A percentile compares a stretch with the other conserved stretches of the same genome.
These are phyloP conservation scores for Eragrostis nindensis DNA, from an alignment of 176 grass and related monocot species.

Conservation along the genomic window DNA sequence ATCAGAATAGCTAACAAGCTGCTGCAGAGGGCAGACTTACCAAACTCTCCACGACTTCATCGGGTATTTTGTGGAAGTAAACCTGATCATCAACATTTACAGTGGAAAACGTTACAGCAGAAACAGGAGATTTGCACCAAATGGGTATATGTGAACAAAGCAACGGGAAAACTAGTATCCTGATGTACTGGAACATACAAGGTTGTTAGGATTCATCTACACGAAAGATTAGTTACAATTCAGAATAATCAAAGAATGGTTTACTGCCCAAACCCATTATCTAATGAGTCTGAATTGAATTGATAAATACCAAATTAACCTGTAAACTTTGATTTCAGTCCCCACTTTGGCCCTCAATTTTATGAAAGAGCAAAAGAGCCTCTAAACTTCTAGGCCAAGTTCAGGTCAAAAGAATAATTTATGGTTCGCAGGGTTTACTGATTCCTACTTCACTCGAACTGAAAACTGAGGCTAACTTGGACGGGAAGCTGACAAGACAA, in stretches of 20 bases:
- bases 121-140: background rate
- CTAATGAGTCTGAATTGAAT: background rate
- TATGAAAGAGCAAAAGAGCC: conserved; percentile 2
- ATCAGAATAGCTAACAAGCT: background rate
- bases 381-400: background rate
- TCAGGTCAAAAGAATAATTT: conserved; percentile 8
- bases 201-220: background rate
- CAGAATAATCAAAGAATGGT: background rate
- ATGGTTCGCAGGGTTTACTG: background rate
- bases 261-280: conserved; percentile 22
- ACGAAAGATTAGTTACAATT: background rate
- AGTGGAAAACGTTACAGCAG: conserved; percentile 28
- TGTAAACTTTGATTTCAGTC: background rate
- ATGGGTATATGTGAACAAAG: background rate
- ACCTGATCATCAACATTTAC: conserved; percentile 60
- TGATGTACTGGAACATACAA: conserved; percentile 9
- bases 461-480: conserved; percentile 7
- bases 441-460: conserved; percentile 16
- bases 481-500: background rate
- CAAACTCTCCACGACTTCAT: conserved; percentile 83
- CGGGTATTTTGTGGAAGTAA: conserved; percentile 92
- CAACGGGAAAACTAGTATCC: conserved; percentile 13
- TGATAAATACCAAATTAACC: conserved; percentile 14
- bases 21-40: conserved; percentile 48
- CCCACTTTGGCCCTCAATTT: background rate